Evolutionary conservation across 2,329 filamentous ascomycete genomes (phyloP).

Genomic region (Hypoxylon sp.): DNA sequence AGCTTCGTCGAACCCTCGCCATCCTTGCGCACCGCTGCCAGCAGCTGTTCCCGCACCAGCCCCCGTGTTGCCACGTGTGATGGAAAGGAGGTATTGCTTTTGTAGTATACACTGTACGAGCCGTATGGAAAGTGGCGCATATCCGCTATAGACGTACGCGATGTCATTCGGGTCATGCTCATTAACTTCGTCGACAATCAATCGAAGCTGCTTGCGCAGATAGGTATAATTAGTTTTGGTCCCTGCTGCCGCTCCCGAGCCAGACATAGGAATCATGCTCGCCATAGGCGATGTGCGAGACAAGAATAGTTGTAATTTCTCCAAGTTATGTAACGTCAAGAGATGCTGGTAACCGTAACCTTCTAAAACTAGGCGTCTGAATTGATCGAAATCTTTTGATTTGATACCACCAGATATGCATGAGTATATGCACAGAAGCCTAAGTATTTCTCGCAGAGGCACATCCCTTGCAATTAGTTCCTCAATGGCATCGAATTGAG

Average conservation of each 20-base stretch:
- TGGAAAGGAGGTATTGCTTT: constrained; percentile 83
- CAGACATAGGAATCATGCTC: constrained; percentile 84
- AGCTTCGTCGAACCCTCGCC: constrained; percentile 93
- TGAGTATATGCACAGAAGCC: constrained; percentile 91
- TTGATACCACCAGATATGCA: constrained; percentile 91
- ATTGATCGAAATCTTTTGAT: constrained; percentile 88
- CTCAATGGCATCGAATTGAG: constrained; percentile 91
- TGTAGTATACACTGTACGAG: constrained; percentile 94
- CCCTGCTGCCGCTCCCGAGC: constrained; percentile 69
- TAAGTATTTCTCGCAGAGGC: constrained; percentile 83
- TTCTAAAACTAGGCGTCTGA: constrained; percentile 88
- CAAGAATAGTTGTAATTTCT: constrained; percentile 89
- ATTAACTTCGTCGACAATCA: constrained; percentile 97
- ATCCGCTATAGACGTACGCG: constrained; percentile 98
- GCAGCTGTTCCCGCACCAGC: constrained; percentile 64
- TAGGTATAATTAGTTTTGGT: constrained; percentile 92
- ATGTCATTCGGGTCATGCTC: constrained; percentile 95
- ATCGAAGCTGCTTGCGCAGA: constrained; percentile 85
- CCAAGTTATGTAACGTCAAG: constrained; percentile 87
- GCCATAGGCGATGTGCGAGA: constrained; percentile 82
- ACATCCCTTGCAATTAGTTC: constrained; percentile 93
- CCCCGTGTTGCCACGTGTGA: constrained; percentile 74
- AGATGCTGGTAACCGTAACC: constrained; percentile 97
- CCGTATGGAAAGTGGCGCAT: constrained; percentile 91
- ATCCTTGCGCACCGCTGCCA: constrained; percentile 79